These are phyloP conservation scores for Trichosporon ovoides DNA, from an alignment of 1,284 basidiomycete genomes.

Conservation along the genomic window DNA sequence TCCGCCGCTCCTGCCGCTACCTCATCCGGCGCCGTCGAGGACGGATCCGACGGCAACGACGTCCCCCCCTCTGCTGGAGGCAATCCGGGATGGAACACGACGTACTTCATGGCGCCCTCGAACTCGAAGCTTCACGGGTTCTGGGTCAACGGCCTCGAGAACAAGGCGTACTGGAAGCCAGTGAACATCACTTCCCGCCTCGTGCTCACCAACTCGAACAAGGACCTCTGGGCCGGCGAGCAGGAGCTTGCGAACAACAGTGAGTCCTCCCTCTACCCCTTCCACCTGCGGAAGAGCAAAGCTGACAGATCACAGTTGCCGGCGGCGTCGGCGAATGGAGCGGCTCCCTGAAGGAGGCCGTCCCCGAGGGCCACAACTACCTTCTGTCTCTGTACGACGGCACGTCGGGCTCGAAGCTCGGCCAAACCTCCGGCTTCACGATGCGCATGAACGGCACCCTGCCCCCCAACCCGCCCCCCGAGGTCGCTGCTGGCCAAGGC, in stretches of 20 bases:
- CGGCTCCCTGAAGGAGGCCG: background rate
- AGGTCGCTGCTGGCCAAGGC: background rate
- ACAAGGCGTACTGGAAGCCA: conserved; percentile 14
- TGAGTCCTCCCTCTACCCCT: too few relatives aligned
- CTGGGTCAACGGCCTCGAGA: conserved; percentile 19
- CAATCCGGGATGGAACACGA: conserved; percentile 8
- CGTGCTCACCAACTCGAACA: conserved; percentile 12
- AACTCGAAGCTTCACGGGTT: conserved; percentile 11
- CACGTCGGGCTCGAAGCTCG: background rate
- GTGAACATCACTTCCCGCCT: conserved; percentile 12
- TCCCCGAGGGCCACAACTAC: background rate
- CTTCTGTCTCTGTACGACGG: background rate
- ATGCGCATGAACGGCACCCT: background rate
- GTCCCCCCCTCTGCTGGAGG: background rate
- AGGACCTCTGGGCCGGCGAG: background rate
- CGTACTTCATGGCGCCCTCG: conserved; percentile 9
- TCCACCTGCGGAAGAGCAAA: too few relatives aligned
- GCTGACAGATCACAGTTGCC: background rate
- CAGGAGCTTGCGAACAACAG: background rate
- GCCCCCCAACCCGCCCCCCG: background rate
- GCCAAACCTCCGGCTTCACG: background rate
- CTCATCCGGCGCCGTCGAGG: background rate
- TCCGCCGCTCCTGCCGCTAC: background rate
- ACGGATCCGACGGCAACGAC: background rate
- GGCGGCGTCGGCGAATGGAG: conserved; percentile 4